These are phyloP conservation scores for Nothophoma quercina DNA, from an alignment of 2,329 filamentous ascomycete genomes.

Conservation along the genomic window DNA sequence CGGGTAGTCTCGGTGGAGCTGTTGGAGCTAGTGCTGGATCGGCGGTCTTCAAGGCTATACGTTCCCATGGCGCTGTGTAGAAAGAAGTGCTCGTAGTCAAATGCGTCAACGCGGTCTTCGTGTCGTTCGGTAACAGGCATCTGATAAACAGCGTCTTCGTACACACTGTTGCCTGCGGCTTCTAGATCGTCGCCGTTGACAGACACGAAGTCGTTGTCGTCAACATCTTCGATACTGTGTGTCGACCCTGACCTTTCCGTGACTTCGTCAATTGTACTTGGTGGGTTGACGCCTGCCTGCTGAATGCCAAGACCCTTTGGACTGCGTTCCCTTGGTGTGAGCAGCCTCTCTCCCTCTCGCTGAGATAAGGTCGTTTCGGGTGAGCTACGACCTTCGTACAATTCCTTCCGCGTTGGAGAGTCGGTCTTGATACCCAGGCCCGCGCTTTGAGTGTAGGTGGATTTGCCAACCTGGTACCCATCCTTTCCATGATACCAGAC, in stretches of 20 bases:
- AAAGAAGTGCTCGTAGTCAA: conserved; percentile 97
- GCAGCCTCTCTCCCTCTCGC: conserved; percentile 26
- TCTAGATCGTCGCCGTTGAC: conserved; percentile 39
- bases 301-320: conserved; percentile 24
- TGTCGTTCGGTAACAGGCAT: conserved; percentile 65
- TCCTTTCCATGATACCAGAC: conserved; percentile 60
- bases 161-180: conserved; percentile 46
- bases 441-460: conserved; percentile 35
- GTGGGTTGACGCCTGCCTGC: conserved; percentile 30
- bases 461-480: conserved; percentile 33
- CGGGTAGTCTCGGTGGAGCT: conserved; percentile 62
- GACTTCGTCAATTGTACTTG: conserved; percentile 38
- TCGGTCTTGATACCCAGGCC: conserved; percentile 42
- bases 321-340: conserved; percentile 8
- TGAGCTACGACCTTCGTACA: conserved; percentile 28
- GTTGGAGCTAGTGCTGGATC: conserved; percentile 62
- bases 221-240: conserved; percentile 40
- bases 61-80: conserved; percentile 89
- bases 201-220: conserved; percentile 52
- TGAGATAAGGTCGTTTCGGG: conserved; percentile 27
- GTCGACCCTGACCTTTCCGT: conserved; percentile 15
- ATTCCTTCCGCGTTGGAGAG: conserved; percentile 30
- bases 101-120: conserved; percentile 92
- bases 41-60: conserved; percentile 66
- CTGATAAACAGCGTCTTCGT: conserved; percentile 55